These are phyloP conservation scores for Insectozyma bohioensis DNA, from an alignment of 1,139 yeast genomes.

Conservation along the genomic window DNA sequence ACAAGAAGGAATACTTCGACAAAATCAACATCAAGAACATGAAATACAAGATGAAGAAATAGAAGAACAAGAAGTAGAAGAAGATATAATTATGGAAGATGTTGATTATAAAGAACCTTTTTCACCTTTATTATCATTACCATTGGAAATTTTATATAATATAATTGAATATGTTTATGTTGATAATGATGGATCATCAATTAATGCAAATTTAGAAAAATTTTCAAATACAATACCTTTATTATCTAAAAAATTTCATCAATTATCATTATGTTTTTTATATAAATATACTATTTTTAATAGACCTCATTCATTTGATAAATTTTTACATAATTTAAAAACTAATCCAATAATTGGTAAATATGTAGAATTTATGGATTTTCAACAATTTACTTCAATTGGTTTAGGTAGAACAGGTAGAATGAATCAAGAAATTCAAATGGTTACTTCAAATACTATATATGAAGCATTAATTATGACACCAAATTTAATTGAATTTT, in stretches of 20 bases:
- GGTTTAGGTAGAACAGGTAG: slow-evolving; percentile 88
- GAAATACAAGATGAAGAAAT: background rate
- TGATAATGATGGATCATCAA: slow-evolving; percentile 37
- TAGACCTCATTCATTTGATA: slow-evolving; percentile 79
- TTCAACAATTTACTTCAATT: slow-evolving; percentile 84
- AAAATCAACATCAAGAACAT: background rate
- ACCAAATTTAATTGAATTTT: slow-evolving; percentile 74
- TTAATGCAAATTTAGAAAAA: slow-evolving; percentile 42
- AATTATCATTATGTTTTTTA: slow-evolving; percentile 39
- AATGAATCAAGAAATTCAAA: slow-evolving; percentile 89
- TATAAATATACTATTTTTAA: slow-evolving; percentile 73
- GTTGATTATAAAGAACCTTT: slow-evolving; percentile 10
- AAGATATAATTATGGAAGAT: background rate
- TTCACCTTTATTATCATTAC: slow-evolving; percentile 25
- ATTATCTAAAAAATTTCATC: slow-evolving; percentile 35
- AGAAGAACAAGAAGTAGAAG: slow-evolving; percentile 1
- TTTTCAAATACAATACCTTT: slow-evolving; percentile 43
- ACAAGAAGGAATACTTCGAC: background rate
- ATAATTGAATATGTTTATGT: slow-evolving; percentile 47
- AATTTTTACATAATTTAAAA: slow-evolving; percentile 59
- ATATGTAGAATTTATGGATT: slow-evolving; percentile 76
- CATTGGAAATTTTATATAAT: slow-evolving; percentile 42
- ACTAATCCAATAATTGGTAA: slow-evolving; percentile 54
- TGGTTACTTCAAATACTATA: slow-evolving; percentile 79
- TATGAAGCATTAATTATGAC: slow-evolving; percentile 56